Conservation (phyloP, 306 rosid genomes). For the Cicer bijugum region DNA sequence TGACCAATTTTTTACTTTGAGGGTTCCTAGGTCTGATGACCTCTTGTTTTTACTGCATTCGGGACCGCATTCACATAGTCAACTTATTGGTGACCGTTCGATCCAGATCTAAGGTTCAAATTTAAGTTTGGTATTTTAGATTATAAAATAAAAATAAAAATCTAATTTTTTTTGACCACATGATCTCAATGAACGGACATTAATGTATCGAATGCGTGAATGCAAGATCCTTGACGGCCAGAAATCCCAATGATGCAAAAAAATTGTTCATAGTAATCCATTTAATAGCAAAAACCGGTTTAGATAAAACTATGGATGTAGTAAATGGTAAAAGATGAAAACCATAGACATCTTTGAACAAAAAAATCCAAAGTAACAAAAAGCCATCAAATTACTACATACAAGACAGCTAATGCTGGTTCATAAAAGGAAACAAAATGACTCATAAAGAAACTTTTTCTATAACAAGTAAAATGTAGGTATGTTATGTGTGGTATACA, state of each 20-base stretch:
- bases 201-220: too few species aligned
- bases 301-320: constrained; percentile 55
- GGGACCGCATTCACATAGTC: too few species aligned
- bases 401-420: constrained; percentile 29
- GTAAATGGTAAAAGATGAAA: constrained; percentile 40
- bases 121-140: too few species aligned
- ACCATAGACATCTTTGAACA: constrained; percentile 43
- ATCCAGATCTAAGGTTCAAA: too few species aligned
- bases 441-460: constrained; percentile 1
- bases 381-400: constrained; percentile 34
- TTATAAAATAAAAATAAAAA: too few species aligned
- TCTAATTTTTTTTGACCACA: too few species aligned
- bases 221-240: too few species aligned
- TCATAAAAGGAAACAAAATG: constrained; percentile 18
- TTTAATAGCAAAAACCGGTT: constrained; percentile 50
- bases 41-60: constrained; percentile 7
- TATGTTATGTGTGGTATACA: not conserved
- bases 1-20: constrained; percentile 40
- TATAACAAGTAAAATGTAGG: constrained; percentile 32
- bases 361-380: constrained; percentile 24
- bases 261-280: constrained; percentile 35
- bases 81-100: too few species aligned
- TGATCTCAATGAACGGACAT: too few species aligned
- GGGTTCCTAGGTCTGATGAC: constrained; percentile 37
- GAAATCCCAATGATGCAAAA: not conserved